Conservation (phyloP, 768 basidiomycete genomes). For the Leccinum variicolor region DNA sequence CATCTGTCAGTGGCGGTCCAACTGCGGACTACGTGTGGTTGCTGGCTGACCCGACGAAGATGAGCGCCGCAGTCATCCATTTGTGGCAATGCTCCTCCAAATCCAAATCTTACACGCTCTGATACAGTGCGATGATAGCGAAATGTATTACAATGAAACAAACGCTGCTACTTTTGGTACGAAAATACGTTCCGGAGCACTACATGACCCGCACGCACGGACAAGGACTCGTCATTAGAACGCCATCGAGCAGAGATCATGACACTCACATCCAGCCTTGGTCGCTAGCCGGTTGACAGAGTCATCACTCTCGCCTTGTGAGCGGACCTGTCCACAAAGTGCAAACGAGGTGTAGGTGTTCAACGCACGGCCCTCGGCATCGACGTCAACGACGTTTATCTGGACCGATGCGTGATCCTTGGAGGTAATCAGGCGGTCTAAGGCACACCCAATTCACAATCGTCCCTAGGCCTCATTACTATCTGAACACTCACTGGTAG, state of each 20-base stretch:
- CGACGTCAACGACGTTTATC: slow-evolving; percentile 92
- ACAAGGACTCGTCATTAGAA: slow-evolving; percentile 9
- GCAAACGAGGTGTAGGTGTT: slow-evolving; percentile 87
- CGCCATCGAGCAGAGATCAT: neutral
- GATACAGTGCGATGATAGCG: neutral
- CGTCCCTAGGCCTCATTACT: neutral
- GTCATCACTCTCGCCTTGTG: slow-evolving; percentile 95
- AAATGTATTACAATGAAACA: slow-evolving; percentile 17
- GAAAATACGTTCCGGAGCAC: slow-evolving; percentile 97
- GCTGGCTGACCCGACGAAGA: neutral
- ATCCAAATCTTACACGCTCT: neutral
- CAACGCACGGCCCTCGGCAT: slow-evolving; percentile 79
- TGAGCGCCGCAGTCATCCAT: slow-evolving; percentile 16
- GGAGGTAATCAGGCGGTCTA: slow-evolving; percentile 96
- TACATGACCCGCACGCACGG: slow-evolving; percentile 31
- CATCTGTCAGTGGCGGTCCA: neutral
- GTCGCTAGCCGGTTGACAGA: slow-evolving; percentile 95
- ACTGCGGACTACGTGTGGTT: slow-evolving; percentile 7
- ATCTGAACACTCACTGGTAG: slow-evolving; percentile 71
- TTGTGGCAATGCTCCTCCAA: slow-evolving; percentile 16
- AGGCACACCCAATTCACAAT: slow-evolving; percentile 3
- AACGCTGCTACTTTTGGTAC: slow-evolving; percentile 73
- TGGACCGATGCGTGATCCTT: slow-evolving; percentile 99
- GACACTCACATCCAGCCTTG: slow-evolving; percentile 83
- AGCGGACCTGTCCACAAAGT: slow-evolving; percentile 89